Conservation (phyloP, 1,284 basidiomycete species). For the Malassezia dermatis region DNA sequence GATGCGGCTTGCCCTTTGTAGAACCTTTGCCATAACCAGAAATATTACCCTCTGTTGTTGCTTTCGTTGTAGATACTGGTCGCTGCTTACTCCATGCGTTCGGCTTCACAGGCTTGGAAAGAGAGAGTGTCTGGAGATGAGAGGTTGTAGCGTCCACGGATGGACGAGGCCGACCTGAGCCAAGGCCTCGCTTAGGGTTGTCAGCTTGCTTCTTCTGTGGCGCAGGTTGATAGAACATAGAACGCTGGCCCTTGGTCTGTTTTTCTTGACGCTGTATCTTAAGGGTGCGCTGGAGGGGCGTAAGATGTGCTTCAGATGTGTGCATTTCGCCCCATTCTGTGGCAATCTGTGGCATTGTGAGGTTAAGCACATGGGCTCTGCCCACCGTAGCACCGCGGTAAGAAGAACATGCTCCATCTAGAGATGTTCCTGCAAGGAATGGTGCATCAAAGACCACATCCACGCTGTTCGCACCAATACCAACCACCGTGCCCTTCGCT, state of each 20-base stretch:
- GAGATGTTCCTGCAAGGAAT: slow-evolving; percentile 81
- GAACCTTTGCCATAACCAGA: background rate
- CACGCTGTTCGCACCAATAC: slow-evolving; percentile 66
- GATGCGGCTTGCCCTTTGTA: background rate
- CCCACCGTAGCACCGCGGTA: slow-evolving; percentile 31
- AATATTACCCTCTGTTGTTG: background rate
- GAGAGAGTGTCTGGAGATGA: slow-evolving; percentile 12
- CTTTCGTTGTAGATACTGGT: background rate
- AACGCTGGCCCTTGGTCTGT: background rate
- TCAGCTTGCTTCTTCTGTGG: background rate
- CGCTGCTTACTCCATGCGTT: background rate
- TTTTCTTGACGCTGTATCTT: background rate
- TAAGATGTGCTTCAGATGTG: background rate
- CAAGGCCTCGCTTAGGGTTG: background rate
- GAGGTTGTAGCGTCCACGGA: background rate
- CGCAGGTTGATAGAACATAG: slow-evolving; percentile 2
- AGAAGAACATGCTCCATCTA: slow-evolving; percentile 55
- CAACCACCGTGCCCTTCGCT: slow-evolving; percentile 85
- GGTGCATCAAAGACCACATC: slow-evolving; percentile 95
- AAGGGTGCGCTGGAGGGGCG: slow-evolving; percentile 12
- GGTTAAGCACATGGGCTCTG: slow-evolving; percentile 37
- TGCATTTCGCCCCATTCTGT: slow-evolving; percentile 8
- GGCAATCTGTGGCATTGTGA: slow-evolving; percentile 39
- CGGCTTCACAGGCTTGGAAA: background rate
- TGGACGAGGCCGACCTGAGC: background rate